phyloP scores from a whole-genome alignment of 2,329 filamentous ascomycete species.

The Botrytis medusae region DNA sequence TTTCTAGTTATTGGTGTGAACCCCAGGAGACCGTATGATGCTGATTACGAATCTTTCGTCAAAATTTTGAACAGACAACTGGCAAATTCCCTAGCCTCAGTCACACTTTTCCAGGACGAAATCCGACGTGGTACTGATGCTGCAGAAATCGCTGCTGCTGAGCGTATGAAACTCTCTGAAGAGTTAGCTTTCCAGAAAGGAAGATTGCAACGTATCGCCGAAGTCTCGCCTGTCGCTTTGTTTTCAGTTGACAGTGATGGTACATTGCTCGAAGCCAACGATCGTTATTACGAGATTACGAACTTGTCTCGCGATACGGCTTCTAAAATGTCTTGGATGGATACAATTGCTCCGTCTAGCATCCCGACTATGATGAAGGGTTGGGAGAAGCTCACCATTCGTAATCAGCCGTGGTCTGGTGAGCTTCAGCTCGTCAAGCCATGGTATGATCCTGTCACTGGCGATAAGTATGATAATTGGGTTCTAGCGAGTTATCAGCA shows the following conservation, averaged over 20 bases:
- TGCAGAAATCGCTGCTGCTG: constrained; percentile 69
- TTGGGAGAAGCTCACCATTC: constrained; percentile 61
- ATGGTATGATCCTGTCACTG: constrained; percentile 57
- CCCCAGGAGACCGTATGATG: constrained; percentile 72
- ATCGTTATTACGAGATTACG: constrained; percentile 72
- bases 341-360: constrained; percentile 66
- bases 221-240: constrained; percentile 78
- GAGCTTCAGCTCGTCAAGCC: constrained; percentile 68
- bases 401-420: constrained; percentile 63
- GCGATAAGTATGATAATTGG: constrained; percentile 67
- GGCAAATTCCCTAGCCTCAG: constrained; percentile 75
- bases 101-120: constrained; percentile 79
- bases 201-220: constrained; percentile 63
- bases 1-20: constrained; percentile 52
- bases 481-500: constrained; percentile 73
- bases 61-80: constrained; percentile 71
- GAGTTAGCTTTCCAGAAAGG: constrained; percentile 33
- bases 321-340: constrained; percentile 67
- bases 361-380: constrained; percentile 54
- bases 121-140: constrained; percentile 70
- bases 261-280: constrained; percentile 74
- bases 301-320: constrained; percentile 59
- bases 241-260: constrained; percentile 75
- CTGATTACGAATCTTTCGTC: constrained; percentile 75
- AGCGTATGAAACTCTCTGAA: constrained; percentile 43